Evolutionary conservation across 129 eudicot genomes (phyloP), one percentile per base, ranked within the genome.

Genomic region (Lactuca sativa): DNA sequence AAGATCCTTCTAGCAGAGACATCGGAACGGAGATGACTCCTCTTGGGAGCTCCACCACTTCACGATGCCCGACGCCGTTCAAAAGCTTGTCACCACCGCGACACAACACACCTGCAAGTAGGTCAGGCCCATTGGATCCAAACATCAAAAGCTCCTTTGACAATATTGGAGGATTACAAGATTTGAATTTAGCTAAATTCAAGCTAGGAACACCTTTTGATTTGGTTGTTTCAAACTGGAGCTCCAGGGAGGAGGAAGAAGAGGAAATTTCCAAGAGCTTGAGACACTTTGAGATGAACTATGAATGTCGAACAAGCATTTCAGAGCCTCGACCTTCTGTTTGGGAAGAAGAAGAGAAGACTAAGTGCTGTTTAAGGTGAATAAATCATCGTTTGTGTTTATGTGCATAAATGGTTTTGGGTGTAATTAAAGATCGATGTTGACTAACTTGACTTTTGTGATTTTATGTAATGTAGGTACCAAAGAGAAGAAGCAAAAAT

Each of bases 1-100:
- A 70, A 64, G 84, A 81, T 10, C 14, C 52, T 15, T 16, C 73
- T 8, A 87, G 85, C 84, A 82, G 92, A 69, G 97, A 90, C 78
- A 69, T 85, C 43, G 97, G 97, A 47, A 90, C 97, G 14, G 97
- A 90, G 53, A 90, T 90, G 97, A 87, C 92, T 37, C 95, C 96
- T 2, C 75, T 86, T n/a, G 89, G 89, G 44, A 88, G 96, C 61
- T 83, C 87, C 17, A 85, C 87, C 48, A 86, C 96, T 59, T 83
- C 96, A 54, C 78, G 96, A 78, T 86, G 92, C 69, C 89, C 73
- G 32, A 86, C 96, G n/a, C 96, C 96, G 9, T 83, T 89, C 73
- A 83, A 47, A 56, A 76, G 81, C 75, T 31, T 72, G n/a, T 89
- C 96, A 0, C 96, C 96, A 1, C 89, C 84, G 7, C 92, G 96